Evolutionary conservation across 2,329 filamentous ascomycete genomes (phyloP), one percentile per base, ranked within the genome.

Genomic region (Calycina herbarum): DNA sequence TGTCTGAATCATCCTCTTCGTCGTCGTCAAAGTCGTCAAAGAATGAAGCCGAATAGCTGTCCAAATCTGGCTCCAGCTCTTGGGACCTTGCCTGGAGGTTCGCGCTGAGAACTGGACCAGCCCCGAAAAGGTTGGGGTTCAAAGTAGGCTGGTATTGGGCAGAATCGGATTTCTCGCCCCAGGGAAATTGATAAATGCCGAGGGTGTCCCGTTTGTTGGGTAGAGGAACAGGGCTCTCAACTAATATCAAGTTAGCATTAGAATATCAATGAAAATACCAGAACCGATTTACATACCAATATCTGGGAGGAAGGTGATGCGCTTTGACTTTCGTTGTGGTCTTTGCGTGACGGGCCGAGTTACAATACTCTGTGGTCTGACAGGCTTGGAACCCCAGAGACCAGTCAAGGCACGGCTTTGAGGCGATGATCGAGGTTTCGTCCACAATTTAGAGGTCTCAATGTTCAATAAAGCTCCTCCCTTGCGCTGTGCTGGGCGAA

Each of bases 151-250:
- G 33, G 76, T 82, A 74, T 6, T 75, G 66, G 10, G 82, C 82
- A 62, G 80, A 81, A 74, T 88, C 86, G 24, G 86, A 89, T 70
- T 77, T 83, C 76, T 89, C 86, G 15, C 87, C 87, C 85, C 86
- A 89, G 2, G 87, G 85, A 69, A 89, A 89, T 70, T 87, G 85
- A 77, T 88, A 89, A 71, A 89, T 85, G 5, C 86, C 87, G 20
- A 89, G 79, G 11, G 85, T 88, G 13, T 81, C 85, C 54, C 82
- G 80, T 75, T 84, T 85, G 73, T 87, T 79, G 4, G 82, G 82
- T 4, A 89, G 77, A 42, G 86, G 86, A 72, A 84, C 77, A 3
- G 87, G 87, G 68, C 81, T 87, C 73, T 89, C 87, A 40, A 87
- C 74, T 77, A 66, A 5, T 33, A 40, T 35, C 38, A n/a, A 13